Percentiles rank a stretch among this genome's conserved stretches.
These are phyloP conservation scores for Lactarius tabidus DNA, from an alignment of 768 basidiomycete species.

Conservation along the genomic window DNA sequence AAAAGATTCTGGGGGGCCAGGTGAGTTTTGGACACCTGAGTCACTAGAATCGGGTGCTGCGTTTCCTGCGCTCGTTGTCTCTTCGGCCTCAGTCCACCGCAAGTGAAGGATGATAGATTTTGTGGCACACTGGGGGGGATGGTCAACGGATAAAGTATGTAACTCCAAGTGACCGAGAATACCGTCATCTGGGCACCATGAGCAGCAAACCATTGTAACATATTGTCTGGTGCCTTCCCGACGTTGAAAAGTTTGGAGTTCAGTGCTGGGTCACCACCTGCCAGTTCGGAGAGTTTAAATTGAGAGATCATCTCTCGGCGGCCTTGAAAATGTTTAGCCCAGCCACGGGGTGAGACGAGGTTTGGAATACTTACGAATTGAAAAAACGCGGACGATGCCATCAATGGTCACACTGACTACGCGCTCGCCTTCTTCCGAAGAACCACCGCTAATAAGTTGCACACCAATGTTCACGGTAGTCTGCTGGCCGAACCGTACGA, in stretches of 20 bases:
- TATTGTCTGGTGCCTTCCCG: conserved; percentile 78
- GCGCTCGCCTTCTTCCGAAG: conserved; percentile 60
- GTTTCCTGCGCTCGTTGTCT: conserved; percentile 25
- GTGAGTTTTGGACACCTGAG: conserved; percentile 27
- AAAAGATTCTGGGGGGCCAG: conserved; percentile 28
- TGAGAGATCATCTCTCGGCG: conserved; percentile 89
- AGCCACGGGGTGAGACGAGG: background rate
- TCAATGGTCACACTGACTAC: conserved; percentile 92
- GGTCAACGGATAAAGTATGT: background rate
- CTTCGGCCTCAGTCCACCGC: conserved; percentile 77
- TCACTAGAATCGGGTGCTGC: conserved; percentile 23
- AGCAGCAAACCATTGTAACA: conserved; percentile 93
- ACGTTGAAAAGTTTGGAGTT: conserved; percentile 70
- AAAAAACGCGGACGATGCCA: conserved; percentile 86
- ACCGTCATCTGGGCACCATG: conserved; percentile 90
- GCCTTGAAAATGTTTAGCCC: conserved; percentile 31
- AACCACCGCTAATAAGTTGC: conserved; percentile 61
- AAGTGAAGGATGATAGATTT: conserved; percentile 83
- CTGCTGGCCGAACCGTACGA: conserved; percentile 88
- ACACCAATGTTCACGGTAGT: conserved; percentile 90
- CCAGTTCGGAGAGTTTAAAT: conserved; percentile 80
- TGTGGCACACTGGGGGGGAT: conserved; percentile 64
- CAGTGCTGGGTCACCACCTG: conserved; percentile 59
- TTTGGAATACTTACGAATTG: conserved; percentile 62
- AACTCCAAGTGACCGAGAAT: conserved; percentile 27